Conservation (phyloP, 805 yeast species). For the Saturnispora sekii region DNA sequence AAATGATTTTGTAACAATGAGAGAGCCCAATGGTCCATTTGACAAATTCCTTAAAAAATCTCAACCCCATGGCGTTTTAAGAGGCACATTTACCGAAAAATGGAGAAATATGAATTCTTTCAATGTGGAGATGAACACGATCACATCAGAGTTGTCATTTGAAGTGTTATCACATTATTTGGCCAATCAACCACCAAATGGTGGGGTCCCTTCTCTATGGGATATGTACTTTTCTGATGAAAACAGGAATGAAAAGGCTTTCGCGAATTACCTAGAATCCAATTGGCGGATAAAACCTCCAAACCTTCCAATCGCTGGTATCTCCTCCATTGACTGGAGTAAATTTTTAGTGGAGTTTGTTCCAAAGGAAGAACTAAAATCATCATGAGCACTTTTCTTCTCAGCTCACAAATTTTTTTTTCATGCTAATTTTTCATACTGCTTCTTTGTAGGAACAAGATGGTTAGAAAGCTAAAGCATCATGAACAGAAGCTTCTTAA, state of each 20-base stretch:
- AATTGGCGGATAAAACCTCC: conserved; percentile 1
- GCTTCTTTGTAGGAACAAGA: conserved; percentile 11
- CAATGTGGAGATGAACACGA: not conserved
- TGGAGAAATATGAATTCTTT: conserved; percentile 2
- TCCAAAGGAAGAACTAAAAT: not conserved
- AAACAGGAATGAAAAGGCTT: not conserved
- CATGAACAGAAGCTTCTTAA: conserved; percentile 92
- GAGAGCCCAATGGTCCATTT: not conserved
- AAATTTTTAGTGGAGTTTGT: not conserved
- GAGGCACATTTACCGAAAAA: conserved; percentile 1
- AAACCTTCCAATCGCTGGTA: not conserved
- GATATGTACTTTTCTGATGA: conserved; percentile 4
- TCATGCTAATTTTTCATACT: not conserved
- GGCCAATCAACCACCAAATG: not conserved
- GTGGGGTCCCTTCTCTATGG: conserved; percentile 2
- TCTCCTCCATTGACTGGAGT: not conserved
- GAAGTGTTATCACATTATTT: conserved; percentile 1
- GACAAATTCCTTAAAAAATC: not conserved
- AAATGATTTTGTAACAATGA: no score
- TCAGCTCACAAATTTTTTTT: not conserved
- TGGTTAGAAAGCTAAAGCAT: conserved; percentile 85
- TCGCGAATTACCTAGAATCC: not conserved
- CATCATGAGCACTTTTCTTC: not conserved
- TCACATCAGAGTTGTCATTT: conserved; percentile 1
- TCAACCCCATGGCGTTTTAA: not conserved